A percentile compares a stretch with the other conserved stretches of the same genome.
These are phyloP conservation scores for Metrosideros polymorpha DNA, from an alignment of 441 rosid species.

Conservation along the genomic window DNA sequence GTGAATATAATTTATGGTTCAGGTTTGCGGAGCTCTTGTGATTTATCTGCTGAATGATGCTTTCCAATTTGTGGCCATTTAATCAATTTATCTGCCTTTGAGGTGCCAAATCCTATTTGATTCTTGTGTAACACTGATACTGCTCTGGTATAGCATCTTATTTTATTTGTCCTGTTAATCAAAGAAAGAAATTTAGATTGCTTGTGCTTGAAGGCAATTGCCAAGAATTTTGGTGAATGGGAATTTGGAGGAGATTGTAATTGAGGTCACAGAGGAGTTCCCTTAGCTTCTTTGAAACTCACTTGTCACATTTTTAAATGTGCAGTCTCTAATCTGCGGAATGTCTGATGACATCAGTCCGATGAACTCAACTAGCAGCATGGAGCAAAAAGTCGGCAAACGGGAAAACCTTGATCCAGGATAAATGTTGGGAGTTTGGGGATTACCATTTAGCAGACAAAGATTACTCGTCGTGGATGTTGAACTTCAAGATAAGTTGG, in stretches of 20 bases:
- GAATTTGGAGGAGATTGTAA: background rate
- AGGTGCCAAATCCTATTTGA: background rate
- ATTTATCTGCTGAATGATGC: background rate
- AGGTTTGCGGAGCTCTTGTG: constrained; percentile 9
- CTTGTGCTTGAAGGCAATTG: background rate
- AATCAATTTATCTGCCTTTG: background rate
- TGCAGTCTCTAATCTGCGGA: background rate
- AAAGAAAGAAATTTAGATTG: background rate
- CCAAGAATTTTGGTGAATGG: background rate
- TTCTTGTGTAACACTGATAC: background rate
- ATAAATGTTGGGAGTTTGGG: background rate
- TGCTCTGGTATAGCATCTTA: background rate
- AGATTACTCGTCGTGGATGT: background rate
- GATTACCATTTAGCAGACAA: background rate
- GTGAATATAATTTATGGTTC: constrained; percentile 33
- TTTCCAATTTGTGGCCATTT: background rate
- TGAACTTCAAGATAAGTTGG: background rate
- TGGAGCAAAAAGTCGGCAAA: background rate
- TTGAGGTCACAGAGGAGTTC: background rate
- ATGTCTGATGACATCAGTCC: background rate
- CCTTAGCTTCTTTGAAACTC: background rate
- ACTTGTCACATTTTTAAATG: background rate
- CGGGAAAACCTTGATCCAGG: background rate
- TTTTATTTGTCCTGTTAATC: background rate
- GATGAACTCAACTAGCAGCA: background rate